Conservation (phyloP, 352 stramenopile species). For the Plasmopara halstedii region DNA sequence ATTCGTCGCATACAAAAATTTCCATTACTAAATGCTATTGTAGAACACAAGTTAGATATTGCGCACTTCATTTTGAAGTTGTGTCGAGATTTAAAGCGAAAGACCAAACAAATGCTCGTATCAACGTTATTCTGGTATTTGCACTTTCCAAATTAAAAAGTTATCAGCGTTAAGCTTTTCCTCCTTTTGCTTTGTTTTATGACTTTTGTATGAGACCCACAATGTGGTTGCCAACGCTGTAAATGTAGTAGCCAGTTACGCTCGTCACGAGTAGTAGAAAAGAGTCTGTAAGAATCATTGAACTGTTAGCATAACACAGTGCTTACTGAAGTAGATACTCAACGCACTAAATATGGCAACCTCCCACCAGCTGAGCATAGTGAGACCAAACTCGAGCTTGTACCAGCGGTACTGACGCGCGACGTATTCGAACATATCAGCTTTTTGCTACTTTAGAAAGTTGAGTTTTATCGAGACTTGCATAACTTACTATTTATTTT, state of each 20-base stretch:
- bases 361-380: slow-evolving; percentile 77
- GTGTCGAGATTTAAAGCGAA: not conserved
- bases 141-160: not conserved
- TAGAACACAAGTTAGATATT: too few relatives aligned
- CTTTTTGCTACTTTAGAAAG: not conserved
- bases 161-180: not conserved
- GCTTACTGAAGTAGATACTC: not conserved
- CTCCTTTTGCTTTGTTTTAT: not conserved
- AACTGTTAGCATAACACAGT: not conserved
- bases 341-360: slow-evolving; percentile 79
- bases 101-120: not conserved
- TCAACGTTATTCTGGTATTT: not conserved
- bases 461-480: not conserved
- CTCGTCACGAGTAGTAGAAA: slow-evolving; percentile 66
- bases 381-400: slow-evolving; percentile 84
- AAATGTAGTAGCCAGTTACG: slow-evolving; percentile 72
- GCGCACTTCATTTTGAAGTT: too few relatives aligned
- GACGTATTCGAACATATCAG: slow-evolving; percentile 42
- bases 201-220: slow-evolving; percentile 37
- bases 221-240: slow-evolving; percentile 48
- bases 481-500: slow-evolving; percentile 1
- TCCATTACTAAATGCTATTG: too few relatives aligned
- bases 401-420: slow-evolving; percentile 75
- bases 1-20: too few relatives aligned
- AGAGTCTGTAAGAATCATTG: slow-evolving; percentile 30